phyloP scores from a whole-genome alignment of 176 grass and related monocot species.

The Ananas comosus region DNA sequence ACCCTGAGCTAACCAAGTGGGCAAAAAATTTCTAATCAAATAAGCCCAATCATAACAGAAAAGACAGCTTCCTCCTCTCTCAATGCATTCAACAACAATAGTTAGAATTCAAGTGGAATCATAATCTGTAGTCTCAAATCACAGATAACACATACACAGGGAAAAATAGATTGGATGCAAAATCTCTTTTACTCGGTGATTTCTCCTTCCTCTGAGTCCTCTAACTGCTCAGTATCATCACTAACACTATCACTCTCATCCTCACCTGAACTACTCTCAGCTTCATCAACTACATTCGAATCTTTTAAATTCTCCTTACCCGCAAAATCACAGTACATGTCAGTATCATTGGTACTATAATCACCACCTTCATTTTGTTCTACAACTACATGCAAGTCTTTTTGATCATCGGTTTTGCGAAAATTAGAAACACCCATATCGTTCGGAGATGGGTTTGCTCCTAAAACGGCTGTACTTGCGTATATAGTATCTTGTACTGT shows the following conservation, averaged over 20 bases:
- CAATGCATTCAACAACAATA: too few species aligned
- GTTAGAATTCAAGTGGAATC: too few species aligned
- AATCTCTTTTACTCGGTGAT: not conserved
- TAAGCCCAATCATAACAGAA: too few species aligned
- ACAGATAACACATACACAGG: too few species aligned
- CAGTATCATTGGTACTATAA: not conserved
- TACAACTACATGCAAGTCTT: slow-evolving; percentile 10
- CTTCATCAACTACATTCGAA: too few species aligned
- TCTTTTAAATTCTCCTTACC: not conserved
- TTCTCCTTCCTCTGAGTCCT: not conserved
- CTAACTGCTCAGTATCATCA: not conserved
- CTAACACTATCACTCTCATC: slow-evolving; percentile 4
- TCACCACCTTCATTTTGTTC: slow-evolving; percentile 6
- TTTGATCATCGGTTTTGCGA: slow-evolving; percentile 20
- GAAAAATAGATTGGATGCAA: too few species aligned
- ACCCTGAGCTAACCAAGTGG: too few species aligned
- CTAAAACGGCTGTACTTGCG: slow-evolving; percentile 16
- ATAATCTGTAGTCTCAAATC: too few species aligned
- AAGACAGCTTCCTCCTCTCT: too few species aligned
- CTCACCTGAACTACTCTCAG: too few species aligned
- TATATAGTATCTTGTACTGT: slow-evolving; percentile 44
- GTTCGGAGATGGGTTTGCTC: slow-evolving; percentile 8
- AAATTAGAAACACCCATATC: slow-evolving; percentile 18
- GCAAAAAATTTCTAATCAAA: too few species aligned
- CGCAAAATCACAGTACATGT: not conserved